phyloP scores from a whole-genome alignment of 176 grass and related monocot species.

The Neostapfia colusana region DNA sequence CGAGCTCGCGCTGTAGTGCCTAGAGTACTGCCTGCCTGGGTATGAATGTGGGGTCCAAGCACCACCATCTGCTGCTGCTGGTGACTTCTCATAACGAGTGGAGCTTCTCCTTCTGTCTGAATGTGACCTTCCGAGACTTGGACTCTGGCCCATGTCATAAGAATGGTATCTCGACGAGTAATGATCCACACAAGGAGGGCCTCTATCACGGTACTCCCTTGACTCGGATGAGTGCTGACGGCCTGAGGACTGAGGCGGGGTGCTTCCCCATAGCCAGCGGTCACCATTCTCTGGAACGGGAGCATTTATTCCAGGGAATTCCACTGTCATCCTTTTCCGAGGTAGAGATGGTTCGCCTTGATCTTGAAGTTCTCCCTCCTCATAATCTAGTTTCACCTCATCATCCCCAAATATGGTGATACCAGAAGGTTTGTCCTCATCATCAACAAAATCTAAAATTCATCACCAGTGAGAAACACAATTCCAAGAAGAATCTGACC shows the following conservation, averaged over 20 bases:
- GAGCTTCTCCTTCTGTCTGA: slow-evolving; percentile 66
- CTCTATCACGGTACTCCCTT: slow-evolving; percentile 45
- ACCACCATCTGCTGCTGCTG: slow-evolving; percentile 42
- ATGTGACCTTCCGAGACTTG: slow-evolving; percentile 46
- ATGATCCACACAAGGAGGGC: slow-evolving; percentile 40
- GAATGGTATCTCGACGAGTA: slow-evolving; percentile 60
- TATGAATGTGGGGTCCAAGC: slow-evolving; percentile 44
- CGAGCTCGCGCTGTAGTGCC: slow-evolving; percentile 28
- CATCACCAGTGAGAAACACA: slow-evolving; percentile 10
- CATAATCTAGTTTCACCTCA: slow-evolving; percentile 53
- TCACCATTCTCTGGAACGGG: slow-evolving; percentile 82
- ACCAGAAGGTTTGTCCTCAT: slow-evolving; percentile 85
- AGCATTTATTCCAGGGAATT: slow-evolving; percentile 88
- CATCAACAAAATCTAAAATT: slow-evolving; percentile 62
- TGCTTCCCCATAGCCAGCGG: slow-evolving; percentile 59
- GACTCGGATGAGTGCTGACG: slow-evolving; percentile 42
- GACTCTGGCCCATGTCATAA: slow-evolving; percentile 48
- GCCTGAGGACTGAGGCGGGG: slow-evolving; percentile 34
- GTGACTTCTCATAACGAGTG: slow-evolving; percentile 41
- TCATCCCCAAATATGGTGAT: slow-evolving; percentile 81
- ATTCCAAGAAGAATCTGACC: slow-evolving; percentile 27
- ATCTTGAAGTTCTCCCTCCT: slow-evolving; percentile 82
- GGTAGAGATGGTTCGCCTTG: slow-evolving; percentile 37
- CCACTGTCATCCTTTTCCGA: slow-evolving; percentile 65
- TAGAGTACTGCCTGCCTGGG: slow-evolving; percentile 36